Conservation (phyloP, 192 early-diverging fungal genomes). For the Coemansia sp. region DNA sequence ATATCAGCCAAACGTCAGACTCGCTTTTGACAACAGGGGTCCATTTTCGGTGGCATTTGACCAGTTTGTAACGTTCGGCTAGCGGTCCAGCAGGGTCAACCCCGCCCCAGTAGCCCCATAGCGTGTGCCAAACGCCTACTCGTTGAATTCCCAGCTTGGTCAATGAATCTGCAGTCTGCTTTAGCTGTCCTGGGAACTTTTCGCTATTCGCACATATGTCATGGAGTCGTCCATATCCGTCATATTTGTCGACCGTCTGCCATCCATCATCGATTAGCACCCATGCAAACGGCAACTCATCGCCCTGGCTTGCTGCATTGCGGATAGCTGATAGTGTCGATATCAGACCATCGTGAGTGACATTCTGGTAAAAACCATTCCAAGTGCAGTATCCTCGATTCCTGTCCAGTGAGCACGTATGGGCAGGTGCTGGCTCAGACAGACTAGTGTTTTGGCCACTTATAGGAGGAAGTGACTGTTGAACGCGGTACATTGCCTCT, state of each 20-base stretch:
- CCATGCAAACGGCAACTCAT: constrained; percentile 21
- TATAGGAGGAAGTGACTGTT: constrained; percentile 4
- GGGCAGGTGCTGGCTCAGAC: not conserved
- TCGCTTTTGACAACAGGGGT: constrained; percentile 13
- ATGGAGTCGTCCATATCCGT: constrained; percentile 20
- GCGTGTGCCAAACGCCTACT: constrained; percentile 58
- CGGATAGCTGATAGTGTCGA: constrained; percentile 12
- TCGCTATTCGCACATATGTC: constrained; percentile 33
- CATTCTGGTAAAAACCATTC: constrained; percentile 42
- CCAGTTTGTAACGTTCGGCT: constrained; percentile 19
- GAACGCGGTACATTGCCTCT: constrained; percentile 23
- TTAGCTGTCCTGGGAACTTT: constrained; percentile 53
- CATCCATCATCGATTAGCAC: constrained; percentile 60
- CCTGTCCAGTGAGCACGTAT: constrained; percentile 2
- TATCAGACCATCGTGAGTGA: constrained; percentile 18
- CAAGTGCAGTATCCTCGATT: constrained; percentile 42
- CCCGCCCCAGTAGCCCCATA: constrained; percentile 63
- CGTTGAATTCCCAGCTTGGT: constrained; percentile 24
- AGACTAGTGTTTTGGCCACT: not conserved
- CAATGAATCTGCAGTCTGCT: constrained; percentile 18
- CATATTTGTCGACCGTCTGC: constrained; percentile 28
- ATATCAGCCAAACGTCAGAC: constrained; percentile 26
- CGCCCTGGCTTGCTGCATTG: not conserved
- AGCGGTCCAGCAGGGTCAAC: constrained; percentile 36
- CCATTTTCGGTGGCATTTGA: constrained; percentile 17